Evolutionary conservation across 768 basidiomycete genomes (phyloP).

Genomic region (Floccularia luteovirens): DNA sequence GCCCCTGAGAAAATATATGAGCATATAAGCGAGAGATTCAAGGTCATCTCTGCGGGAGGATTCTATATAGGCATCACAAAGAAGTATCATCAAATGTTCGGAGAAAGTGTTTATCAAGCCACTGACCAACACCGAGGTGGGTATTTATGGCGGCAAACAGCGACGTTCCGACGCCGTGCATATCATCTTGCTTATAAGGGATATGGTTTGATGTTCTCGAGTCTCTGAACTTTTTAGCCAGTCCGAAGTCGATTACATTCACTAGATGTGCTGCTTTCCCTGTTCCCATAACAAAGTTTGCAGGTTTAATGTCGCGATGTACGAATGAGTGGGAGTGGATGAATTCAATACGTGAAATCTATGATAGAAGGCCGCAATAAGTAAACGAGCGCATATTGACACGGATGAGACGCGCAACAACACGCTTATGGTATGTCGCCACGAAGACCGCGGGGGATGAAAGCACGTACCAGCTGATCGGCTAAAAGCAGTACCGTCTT

Average conservation of each 20-base stretch:
- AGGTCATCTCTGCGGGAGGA: conserved; percentile 74
- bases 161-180: conserved; percentile 74
- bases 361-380: conserved; percentile 10
- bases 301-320: conserved; percentile 97
- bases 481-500: conserved; percentile 92
- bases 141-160: conserved; percentile 72
- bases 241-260: conserved; percentile 89
- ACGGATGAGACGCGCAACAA: neutral
- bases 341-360: conserved; percentile 95
- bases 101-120: neutral
- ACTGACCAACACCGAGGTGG: conserved; percentile 67
- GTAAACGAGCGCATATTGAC: neutral
- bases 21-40: conserved; percentile 76
- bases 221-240: conserved; percentile 75
- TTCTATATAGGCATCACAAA: conserved; percentile 30
- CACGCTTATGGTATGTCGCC: neutral
- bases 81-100: neutral
- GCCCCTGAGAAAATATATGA: conserved; percentile 74
- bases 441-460: conserved; percentile 1
- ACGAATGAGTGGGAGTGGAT: conserved; percentile 93
- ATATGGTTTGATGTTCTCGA: conserved; percentile 57
- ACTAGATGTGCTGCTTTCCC: conserved; percentile 53
- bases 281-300: conserved; percentile 96
- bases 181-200: conserved; percentile 65
- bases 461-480: conserved; percentile 80